Percentiles rank a stretch among this genome's conserved stretches.
These are phyloP conservation scores for Cystofilobasidium macerans DNA, from an alignment of 768 basidiomycete species.

Conservation along the genomic window DNA sequence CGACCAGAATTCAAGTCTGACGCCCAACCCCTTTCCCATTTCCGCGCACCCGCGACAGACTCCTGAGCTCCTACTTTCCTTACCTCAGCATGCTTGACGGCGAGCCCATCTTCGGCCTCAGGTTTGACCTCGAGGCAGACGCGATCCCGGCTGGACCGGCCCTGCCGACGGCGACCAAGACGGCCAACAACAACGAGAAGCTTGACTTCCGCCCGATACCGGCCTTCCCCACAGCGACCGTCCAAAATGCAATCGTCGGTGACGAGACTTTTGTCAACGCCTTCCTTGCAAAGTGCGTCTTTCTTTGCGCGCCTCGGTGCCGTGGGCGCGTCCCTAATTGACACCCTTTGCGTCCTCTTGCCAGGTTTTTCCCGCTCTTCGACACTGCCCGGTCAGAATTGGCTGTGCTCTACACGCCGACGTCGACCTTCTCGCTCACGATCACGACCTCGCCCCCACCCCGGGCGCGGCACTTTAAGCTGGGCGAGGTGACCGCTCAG, in stretches of 20 bases:
- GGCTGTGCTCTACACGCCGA: slow-evolving; percentile 62
- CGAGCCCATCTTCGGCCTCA: slow-evolving; percentile 25
- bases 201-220: slow-evolving; percentile 9
- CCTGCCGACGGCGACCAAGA: neutral
- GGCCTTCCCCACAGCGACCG: slow-evolving; percentile 19
- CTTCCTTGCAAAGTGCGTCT: slow-evolving; percentile 45
- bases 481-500: slow-evolving; percentile 49
- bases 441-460: slow-evolving; percentile 70
- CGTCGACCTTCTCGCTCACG: slow-evolving; percentile 84
- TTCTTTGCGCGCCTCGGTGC: neutral
- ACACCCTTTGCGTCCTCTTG: neutral
- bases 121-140: slow-evolving; percentile 19
- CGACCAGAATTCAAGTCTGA: neutral
- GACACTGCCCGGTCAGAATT: slow-evolving; percentile 63
- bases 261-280: slow-evolving; percentile 56
- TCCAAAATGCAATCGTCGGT: slow-evolving; percentile 17
- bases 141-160: slow-evolving; percentile 4
- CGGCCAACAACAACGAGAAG: slow-evolving; percentile 11
- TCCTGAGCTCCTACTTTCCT: slow-evolving; percentile 21
- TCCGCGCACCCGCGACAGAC: neutral
- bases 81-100: slow-evolving; percentile 24
- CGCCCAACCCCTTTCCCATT: neutral
- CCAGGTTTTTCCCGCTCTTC: slow-evolving; percentile 72
- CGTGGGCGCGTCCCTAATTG: neutral
- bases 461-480: slow-evolving; percentile 47